Conservation (phyloP, 257 asterid species). For the Solanum megistacrolobum region DNA sequence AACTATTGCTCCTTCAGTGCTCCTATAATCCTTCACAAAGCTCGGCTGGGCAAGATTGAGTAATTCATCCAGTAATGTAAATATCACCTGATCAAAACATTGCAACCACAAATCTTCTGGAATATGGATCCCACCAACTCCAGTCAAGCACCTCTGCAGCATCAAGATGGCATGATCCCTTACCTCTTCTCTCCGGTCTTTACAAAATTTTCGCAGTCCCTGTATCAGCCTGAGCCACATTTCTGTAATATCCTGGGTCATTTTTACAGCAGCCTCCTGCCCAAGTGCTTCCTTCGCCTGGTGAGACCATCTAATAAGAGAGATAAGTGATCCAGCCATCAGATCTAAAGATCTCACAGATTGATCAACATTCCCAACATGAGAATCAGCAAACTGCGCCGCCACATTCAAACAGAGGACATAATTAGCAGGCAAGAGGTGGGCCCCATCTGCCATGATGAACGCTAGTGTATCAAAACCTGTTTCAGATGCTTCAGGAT, state of each 20-base stretch:
- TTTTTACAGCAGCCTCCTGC: slow-evolving; percentile 49
- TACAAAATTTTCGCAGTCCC: slow-evolving; percentile 63
- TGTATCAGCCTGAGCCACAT: slow-evolving; percentile 95
- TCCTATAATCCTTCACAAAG: slow-evolving; percentile 58
- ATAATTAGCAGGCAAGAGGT: slow-evolving; percentile 71
- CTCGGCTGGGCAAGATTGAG: slow-evolving; percentile 46
- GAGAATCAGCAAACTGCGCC: slow-evolving; percentile 81
- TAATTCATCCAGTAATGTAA: slow-evolving; percentile 64
- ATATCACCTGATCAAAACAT: slow-evolving; percentile 63
- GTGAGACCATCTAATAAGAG: slow-evolving; percentile 59
- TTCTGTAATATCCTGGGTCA: slow-evolving; percentile 73
- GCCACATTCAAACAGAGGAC: slow-evolving; percentile 74
- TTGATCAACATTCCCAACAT: slow-evolving; percentile 60
- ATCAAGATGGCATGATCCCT: slow-evolving; percentile 61
- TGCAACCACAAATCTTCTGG: slow-evolving; percentile 63
- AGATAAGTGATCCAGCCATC: slow-evolving; percentile 75
- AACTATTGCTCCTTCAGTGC: slow-evolving; percentile 59
- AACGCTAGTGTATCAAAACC: slow-evolving; percentile 72
- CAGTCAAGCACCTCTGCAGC: slow-evolving; percentile 62
- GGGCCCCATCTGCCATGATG: slow-evolving; percentile 80
- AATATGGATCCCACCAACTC: slow-evolving; percentile 47
- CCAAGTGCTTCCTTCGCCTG: slow-evolving; percentile 54
- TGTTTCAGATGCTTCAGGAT: slow-evolving; percentile 89
- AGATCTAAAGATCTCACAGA: slow-evolving; percentile 66
- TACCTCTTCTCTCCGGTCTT: slow-evolving; percentile 78